Evolutionary conservation across 2,329 filamentous ascomycete species (phyloP).

Genomic region (Trichophyton verrucosum): DNA sequence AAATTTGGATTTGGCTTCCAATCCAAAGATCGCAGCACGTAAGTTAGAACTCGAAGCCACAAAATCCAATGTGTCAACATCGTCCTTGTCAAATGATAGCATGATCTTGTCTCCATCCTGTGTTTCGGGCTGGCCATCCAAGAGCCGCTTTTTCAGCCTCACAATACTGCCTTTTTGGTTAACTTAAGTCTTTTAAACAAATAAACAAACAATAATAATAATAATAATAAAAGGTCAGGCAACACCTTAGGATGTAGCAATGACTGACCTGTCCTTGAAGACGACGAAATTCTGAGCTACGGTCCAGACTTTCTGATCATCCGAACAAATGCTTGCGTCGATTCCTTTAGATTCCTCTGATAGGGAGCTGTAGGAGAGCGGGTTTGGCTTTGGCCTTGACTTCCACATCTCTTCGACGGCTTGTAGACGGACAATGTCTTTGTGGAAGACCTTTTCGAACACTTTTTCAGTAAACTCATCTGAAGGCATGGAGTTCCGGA

Average conservation of each 20-base stretch:
- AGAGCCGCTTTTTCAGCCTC: constrained; percentile 61
- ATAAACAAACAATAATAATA: too few species aligned
- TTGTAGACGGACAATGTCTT: constrained; percentile 68
- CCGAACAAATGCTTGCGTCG: constrained; percentile 43
- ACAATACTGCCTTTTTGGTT: constrained; percentile 43
- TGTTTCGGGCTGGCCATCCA: constrained; percentile 47
- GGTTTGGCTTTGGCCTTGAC: constrained; percentile 57
- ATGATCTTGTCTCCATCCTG: constrained; percentile 38
- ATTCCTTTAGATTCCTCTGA: constrained; percentile 17
- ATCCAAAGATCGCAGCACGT: constrained; percentile 76
- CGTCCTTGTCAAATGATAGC: constrained; percentile 92
- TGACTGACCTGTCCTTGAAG: constrained; percentile 60
- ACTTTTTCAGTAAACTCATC: constrained; percentile 64
- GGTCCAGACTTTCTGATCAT: constrained; percentile 71
- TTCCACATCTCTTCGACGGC: constrained; percentile 98
- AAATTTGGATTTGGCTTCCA: constrained; percentile 79
- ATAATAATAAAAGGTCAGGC: too few species aligned
- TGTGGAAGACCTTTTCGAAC: constrained; percentile 84
- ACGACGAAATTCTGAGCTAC: constrained; percentile 71
- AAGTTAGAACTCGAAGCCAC: constrained; percentile 85
- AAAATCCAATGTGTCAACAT: constrained; percentile 88
- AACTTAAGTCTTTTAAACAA: neutral
- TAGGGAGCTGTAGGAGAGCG: constrained; percentile 57
- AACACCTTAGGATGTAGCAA: neutral
- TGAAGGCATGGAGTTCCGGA: constrained; percentile 68